Conservation (phyloP, 495 filamentous ascomycete genomes). For the Neurospora tetraspora region DNA sequence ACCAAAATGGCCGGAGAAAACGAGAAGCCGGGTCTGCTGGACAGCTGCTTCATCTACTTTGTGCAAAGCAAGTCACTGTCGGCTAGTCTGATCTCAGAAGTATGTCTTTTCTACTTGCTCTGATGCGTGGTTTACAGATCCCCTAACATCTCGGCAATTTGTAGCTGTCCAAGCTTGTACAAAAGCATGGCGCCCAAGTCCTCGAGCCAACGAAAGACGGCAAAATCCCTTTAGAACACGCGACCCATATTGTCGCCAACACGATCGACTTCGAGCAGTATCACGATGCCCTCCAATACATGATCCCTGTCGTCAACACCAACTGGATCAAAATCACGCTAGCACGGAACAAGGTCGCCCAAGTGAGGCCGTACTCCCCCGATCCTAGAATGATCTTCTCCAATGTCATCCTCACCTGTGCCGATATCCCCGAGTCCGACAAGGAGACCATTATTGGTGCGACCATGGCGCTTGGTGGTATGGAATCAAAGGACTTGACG, state of each 20-base stretch:
- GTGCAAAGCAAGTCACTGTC: conserved; percentile 35
- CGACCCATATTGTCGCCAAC: conserved; percentile 76
- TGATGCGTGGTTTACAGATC: neutral
- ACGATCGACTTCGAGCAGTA: conserved; percentile 87
- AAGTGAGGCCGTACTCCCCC: conserved; percentile 74
- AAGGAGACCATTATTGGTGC: conserved; percentile 88
- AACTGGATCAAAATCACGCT: conserved; percentile 68
- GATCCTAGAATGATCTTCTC: conserved; percentile 88
- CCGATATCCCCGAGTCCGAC: conserved; percentile 77
- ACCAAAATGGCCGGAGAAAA: conserved; percentile 29
- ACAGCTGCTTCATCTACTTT: conserved; percentile 33
- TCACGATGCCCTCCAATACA: conserved; percentile 51
- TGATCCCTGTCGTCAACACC: conserved; percentile 78
- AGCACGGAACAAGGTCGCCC: conserved; percentile 56
- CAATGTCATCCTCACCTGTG: conserved; percentile 62
- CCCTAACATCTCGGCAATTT: conserved; percentile 18
- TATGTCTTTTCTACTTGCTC: conserved; percentile 15
- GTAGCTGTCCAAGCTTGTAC: conserved; percentile 37
- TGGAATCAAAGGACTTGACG: conserved; percentile 58
- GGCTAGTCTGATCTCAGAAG: conserved; percentile 30
- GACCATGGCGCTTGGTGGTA: conserved; percentile 79
- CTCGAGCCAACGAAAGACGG: conserved; percentile 33
- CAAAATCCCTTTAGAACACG: conserved; percentile 42
- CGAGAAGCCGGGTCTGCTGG: conserved; percentile 21
- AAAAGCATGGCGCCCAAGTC: conserved; percentile 46